A percentile compares a stretch with the other conserved stretches of the same genome.
Conservation (phyloP, 257 asterid species). For the Solanum okadae region DNA sequence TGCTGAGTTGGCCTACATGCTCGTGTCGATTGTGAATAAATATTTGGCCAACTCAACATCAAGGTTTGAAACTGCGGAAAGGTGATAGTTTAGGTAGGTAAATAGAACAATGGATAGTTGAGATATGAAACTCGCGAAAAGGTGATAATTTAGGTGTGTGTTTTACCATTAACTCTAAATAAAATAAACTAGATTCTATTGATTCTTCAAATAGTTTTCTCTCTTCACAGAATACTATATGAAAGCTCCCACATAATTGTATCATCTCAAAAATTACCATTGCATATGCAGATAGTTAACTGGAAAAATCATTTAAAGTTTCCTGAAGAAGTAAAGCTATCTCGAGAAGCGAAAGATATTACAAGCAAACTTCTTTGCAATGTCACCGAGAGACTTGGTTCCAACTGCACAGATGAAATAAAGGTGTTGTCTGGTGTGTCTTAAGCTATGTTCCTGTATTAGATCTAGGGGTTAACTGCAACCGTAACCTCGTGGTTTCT, state of each 20-base stretch:
- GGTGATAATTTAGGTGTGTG: background rate
- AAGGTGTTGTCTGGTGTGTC: conserved; percentile 66
- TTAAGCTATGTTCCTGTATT: conserved; percentile 15
- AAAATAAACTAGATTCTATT: background rate
- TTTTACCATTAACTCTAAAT: background rate
- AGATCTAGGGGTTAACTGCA: conserved; percentile 9
- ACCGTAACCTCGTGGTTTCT: background rate
- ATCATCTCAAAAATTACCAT: background rate
- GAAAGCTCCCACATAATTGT: background rate
- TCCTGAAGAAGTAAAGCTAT: conserved; percentile 87
- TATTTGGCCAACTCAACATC: background rate
- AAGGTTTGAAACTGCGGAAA: background rate
- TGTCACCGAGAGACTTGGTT: conserved; percentile 83
- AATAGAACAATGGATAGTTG: background rate
- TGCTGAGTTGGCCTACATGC: background rate
- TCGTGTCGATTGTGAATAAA: background rate
- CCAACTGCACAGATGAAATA: conserved; percentile 79
- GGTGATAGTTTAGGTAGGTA: background rate
- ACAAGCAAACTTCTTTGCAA: conserved; percentile 78
- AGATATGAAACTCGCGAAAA: background rate
- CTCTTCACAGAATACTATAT: background rate
- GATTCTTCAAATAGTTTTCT: background rate
- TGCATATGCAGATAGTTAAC: conserved; percentile 66
- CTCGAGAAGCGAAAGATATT: conserved; percentile 71
- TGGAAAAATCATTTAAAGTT: conserved; percentile 89